Evolutionary conservation across 306 rosid species (phyloP).

Genomic region (apple (Malus domestica)): DNA sequence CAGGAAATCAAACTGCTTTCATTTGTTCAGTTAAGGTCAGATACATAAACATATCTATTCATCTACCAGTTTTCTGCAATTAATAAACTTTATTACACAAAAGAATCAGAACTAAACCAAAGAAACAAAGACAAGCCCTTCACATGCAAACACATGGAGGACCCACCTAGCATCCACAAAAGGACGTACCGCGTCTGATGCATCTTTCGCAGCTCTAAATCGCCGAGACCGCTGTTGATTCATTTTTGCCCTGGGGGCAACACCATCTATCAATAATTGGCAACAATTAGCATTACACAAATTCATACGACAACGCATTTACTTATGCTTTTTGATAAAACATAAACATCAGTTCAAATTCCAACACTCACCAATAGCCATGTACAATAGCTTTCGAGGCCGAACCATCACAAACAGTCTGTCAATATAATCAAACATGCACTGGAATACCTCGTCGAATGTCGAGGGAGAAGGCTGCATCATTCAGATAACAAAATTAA

Average conservation of each 20-base stretch:
- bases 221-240: conserved; percentile 94
- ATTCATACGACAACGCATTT: not conserved
- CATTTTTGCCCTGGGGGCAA: conserved; percentile 99
- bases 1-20: not conserved
- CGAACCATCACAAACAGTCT: conserved; percentile 88
- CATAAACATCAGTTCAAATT: not conserved
- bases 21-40: not conserved
- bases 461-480: conserved; percentile 88
- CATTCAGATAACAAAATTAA: not conserved
- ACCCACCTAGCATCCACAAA: conserved; percentile 27
- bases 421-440: conserved; percentile 94
- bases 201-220: conserved; percentile 94
- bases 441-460: conserved; percentile 77
- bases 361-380: conserved; percentile 84
- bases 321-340: not conserved
- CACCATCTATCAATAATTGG: conserved; percentile 62
- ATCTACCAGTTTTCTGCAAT: not conserved
- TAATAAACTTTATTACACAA: not conserved
- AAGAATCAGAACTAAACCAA: not conserved
- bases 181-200: conserved; percentile 74
- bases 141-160: conserved; percentile 16
- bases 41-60: not conserved
- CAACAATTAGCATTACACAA: conserved; percentile 16
- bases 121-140: conserved; percentile 9
- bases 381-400: conserved; percentile 82